Evolutionary conservation across 805 yeast species (phyloP).

Genomic region (Maudiozyma serrabonitensis): DNA sequence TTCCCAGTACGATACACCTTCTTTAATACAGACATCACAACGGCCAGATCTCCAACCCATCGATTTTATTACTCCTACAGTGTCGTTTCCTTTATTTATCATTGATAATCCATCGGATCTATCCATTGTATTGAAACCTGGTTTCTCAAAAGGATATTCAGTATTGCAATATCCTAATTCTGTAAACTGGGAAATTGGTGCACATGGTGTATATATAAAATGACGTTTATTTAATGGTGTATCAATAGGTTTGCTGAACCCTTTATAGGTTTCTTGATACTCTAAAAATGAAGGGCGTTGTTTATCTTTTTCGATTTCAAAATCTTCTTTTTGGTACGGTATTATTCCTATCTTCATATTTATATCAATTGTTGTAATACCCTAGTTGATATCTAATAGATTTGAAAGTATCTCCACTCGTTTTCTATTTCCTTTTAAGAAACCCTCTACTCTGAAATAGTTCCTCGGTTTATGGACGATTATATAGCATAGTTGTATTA

Average conservation of each 20-base stretch:
- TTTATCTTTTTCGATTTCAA: slow-evolving; percentile 7
- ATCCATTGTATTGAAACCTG: slow-evolving; percentile 37
- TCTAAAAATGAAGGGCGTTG: slow-evolving; percentile 19
- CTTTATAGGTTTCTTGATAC: slow-evolving; percentile 11
- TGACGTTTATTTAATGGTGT: slow-evolving; percentile 73
- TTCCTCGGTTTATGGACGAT: no score
- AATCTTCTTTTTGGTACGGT: slow-evolving; percentile 23
- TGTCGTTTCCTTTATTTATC: slow-evolving; percentile 24
- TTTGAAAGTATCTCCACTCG: no score
- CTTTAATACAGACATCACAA: slow-evolving; percentile 63
- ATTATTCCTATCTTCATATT: slow-evolving; percentile 23
- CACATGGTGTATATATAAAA: slow-evolving; percentile 70
- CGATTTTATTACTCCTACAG: slow-evolving; percentile 42
- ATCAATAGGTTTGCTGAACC: slow-evolving; percentile 43
- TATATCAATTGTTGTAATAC: not conserved
- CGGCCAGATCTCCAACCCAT: slow-evolving; percentile 78
- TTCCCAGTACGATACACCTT: slow-evolving; percentile 78
- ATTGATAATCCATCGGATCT: slow-evolving; percentile 49
- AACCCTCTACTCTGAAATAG: no score
- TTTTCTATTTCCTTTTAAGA: no score
- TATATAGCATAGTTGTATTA: no score
- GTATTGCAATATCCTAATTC: slow-evolving; percentile 58
- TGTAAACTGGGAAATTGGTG: slow-evolving; percentile 52
- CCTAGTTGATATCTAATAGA: no score
- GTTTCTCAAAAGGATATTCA: slow-evolving; percentile 52